phyloP scores from a whole-genome alignment of 805 yeast species.

The Alloascoidea africana region DNA sequence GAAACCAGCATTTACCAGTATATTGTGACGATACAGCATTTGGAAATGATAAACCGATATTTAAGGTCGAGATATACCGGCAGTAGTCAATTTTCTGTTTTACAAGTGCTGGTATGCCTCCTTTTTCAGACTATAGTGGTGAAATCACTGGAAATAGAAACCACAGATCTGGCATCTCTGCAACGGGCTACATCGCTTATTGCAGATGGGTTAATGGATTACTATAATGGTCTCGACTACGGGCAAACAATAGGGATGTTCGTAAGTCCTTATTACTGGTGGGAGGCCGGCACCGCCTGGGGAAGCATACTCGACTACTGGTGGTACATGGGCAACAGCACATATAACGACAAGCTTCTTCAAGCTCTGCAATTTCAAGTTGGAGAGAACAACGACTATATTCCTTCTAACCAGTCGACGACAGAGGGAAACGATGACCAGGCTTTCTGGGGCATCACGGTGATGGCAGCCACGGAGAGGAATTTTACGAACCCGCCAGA shows the following conservation, averaged over 20 bases:
- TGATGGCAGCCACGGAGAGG: slow-evolving; percentile 82
- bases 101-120: too few species aligned
- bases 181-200: slow-evolving; percentile 34
- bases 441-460: slow-evolving; percentile 93
- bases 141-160: slow-evolving; percentile 19
- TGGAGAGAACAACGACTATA: slow-evolving; percentile 60
- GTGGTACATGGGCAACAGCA: slow-evolving; percentile 51
- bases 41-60: too few species aligned
- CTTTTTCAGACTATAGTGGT: neutral
- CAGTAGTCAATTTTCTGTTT: too few species aligned
- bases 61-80: too few species aligned
- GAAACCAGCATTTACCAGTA: too few species aligned
- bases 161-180: slow-evolving; percentile 24
- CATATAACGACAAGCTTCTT: slow-evolving; percentile 43
- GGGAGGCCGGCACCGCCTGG: slow-evolving; percentile 98
- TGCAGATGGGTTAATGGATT: slow-evolving; percentile 49
- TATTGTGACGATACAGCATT: too few species aligned
- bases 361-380: slow-evolving; percentile 59
- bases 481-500: slow-evolving; percentile 60
- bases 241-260: slow-evolving; percentile 87
- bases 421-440: slow-evolving; percentile 98
- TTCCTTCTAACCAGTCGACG: slow-evolving; percentile 77
- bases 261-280: slow-evolving; percentile 88
- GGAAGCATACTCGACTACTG: slow-evolving; percentile 74
- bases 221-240: slow-evolving; percentile 42